Percentiles rank a stretch among this genome's conserved stretches.
phyloP scores from a whole-genome alignment of 257 asterid species.

The Solanum infundibuliforme region DNA sequence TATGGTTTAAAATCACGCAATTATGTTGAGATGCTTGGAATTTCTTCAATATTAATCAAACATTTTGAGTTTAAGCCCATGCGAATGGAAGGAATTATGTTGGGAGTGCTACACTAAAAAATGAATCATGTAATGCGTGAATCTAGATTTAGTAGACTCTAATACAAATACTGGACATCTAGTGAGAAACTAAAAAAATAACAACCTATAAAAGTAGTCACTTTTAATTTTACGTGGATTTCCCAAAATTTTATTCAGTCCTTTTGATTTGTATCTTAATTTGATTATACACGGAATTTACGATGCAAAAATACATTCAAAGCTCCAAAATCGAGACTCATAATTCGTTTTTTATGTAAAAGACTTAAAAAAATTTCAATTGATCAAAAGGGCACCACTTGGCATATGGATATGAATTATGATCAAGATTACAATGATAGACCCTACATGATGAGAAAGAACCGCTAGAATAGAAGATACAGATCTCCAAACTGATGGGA shows the following conservation, averaged over 20 bases:
- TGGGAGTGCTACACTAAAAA: accelerated
- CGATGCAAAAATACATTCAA: not conserved
- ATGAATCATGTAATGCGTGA: not conserved
- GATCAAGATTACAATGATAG: not conserved
- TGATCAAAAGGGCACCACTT: not conserved
- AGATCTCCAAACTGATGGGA: slow-evolving; percentile 10
- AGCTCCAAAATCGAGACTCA: not conserved
- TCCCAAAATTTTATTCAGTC: accelerated
- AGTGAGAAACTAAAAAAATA: not conserved
- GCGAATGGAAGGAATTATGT: accelerated
- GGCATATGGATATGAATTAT: not conserved
- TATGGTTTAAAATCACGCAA: not conserved
- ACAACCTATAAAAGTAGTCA: not conserved
- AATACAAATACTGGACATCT: accelerated
- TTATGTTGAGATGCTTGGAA: accelerated
- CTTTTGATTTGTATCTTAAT: not conserved
- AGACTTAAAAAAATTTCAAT: not conserved
- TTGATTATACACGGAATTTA: not conserved
- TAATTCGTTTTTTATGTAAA: not conserved
- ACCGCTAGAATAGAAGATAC: slow-evolving; percentile 7
- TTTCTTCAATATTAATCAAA: not conserved
- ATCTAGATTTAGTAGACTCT: not conserved
- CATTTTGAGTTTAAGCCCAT: accelerated
- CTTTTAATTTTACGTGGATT: not conserved
- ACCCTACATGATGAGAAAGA: slow-evolving; percentile 1